Evolutionary conservation across 2,329 filamentous ascomycete species (phyloP).

Genomic region (Anisogramma anomala): DNA sequence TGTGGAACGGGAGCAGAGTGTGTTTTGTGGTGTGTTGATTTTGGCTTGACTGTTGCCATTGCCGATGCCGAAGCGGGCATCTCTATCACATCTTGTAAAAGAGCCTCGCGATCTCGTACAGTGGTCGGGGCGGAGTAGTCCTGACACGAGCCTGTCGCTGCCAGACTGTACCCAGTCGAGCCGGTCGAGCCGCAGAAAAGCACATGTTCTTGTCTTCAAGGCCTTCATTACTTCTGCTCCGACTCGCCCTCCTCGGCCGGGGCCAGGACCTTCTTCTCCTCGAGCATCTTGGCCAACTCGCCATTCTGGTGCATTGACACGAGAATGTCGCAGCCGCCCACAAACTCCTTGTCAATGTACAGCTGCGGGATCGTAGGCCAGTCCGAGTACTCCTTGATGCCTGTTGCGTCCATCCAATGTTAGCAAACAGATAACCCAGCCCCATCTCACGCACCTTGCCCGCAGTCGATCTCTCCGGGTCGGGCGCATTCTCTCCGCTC

Average conservation of each 20-base stretch:
- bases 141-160: too few species aligned
- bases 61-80: neutral
- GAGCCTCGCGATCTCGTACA: neutral
- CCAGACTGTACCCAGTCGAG: too few species aligned
- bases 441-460: neutral
- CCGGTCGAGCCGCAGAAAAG: too few species aligned
- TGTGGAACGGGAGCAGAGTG: neutral
- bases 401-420: slow-evolving; percentile 30
- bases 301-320: slow-evolving; percentile 96
- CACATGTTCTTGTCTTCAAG: too few species aligned
- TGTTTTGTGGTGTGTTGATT: neutral
- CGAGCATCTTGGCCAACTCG: slow-evolving; percentile 79
- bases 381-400: slow-evolving; percentile 98
- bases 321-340: slow-evolving; percentile 95
- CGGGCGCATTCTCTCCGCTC: too few species aligned
- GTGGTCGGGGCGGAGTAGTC: neutral
- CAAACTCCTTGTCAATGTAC: slow-evolving; percentile 89
- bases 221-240: slow-evolving; percentile 25
- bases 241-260: slow-evolving; percentile 32
- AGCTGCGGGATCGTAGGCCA: slow-evolving; percentile 98
- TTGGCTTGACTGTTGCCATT: neutral
- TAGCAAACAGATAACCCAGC: too few species aligned
- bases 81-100: neutral
- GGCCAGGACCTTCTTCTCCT: slow-evolving; percentile 81
- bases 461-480: neutral